A percentile compares a stretch with the other conserved stretches of the same genome.
Conservation (phyloP, 2,329 filamentous ascomycete genomes). For the Aureobasidium sp. region DNA sequence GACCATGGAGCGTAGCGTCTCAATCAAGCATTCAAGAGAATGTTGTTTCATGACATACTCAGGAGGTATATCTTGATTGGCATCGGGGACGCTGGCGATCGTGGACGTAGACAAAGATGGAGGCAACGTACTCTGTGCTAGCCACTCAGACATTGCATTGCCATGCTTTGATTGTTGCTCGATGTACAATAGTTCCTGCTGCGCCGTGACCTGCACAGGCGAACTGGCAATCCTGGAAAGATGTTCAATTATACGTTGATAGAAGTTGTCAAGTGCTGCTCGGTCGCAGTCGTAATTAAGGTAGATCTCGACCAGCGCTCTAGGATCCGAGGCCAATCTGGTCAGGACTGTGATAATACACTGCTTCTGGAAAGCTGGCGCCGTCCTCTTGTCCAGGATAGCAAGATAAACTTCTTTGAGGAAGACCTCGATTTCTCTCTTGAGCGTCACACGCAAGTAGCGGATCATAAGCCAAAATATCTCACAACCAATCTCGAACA, state of each 20-base stretch:
- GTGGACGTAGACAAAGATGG: conserved; percentile 77
- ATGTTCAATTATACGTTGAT: conserved; percentile 89
- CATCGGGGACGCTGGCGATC: conserved; percentile 43
- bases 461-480: conserved; percentile 98
- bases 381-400: conserved; percentile 78
- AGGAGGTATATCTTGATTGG: conserved; percentile 61
- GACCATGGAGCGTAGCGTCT: conserved; percentile 80
- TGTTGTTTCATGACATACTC: conserved; percentile 90
- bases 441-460: conserved; percentile 85
- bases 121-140: conserved; percentile 74
- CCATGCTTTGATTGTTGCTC: conserved; percentile 59
- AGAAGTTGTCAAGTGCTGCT: conserved; percentile 89
- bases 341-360: conserved; percentile 84
- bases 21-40: conserved; percentile 79
- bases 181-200: conserved; percentile 80
- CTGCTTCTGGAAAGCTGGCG: conserved; percentile 83
- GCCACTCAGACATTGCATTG: conserved; percentile 66
- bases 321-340: conserved; percentile 75
- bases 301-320: conserved; percentile 88
- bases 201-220: conserved; percentile 64
- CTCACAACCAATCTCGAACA: conserved; percentile 93
- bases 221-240: conserved; percentile 78
- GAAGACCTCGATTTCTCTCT: conserved; percentile 98
- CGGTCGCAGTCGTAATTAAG: conserved; percentile 98
- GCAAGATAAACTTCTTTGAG: conserved; percentile 95